Evolutionary conservation across 768 basidiomycete species (phyloP).

Genomic region (Asterophora lycoperdoides): DNA sequence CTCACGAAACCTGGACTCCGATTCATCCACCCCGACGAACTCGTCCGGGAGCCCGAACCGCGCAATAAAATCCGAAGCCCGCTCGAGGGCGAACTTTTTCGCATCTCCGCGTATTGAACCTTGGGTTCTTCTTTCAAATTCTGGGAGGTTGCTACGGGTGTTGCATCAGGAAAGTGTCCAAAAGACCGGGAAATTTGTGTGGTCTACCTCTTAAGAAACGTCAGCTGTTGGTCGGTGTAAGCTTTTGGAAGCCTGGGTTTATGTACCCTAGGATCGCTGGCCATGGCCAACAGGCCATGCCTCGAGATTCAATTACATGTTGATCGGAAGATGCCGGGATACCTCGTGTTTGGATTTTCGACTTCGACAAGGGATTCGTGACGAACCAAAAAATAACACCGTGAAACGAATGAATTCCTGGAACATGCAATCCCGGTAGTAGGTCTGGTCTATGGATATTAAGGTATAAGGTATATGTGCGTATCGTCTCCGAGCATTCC

Average conservation of each 20-base stretch:
- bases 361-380: background rate
- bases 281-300: constrained; percentile 25
- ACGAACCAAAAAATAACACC: background rate
- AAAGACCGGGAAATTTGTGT: constrained; percentile 5
- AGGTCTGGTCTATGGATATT: constrained; percentile 11
- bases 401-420: background rate
- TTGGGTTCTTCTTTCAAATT: constrained; percentile 56
- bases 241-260: constrained; percentile 63
- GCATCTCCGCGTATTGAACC: constrained; percentile 63
- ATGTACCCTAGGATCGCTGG: constrained; percentile 59
- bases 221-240: constrained; percentile 60
- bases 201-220: constrained; percentile 47
- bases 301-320: constrained; percentile 17
- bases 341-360: constrained; percentile 19
- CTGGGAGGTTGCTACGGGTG: constrained; percentile 39
- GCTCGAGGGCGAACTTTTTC: constrained; percentile 63
- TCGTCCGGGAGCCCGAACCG: constrained; percentile 56
- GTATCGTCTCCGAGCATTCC: background rate
- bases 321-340: constrained; percentile 32
- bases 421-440: constrained; percentile 2
- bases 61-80: constrained; percentile 56
- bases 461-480: constrained; percentile 16
- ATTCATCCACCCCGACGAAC: constrained; percentile 50
- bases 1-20: constrained; percentile 59
- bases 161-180: constrained; percentile 9